A percentile compares a stretch with the other conserved stretches of the same genome.
phyloP scores from a whole-genome alignment of 768 basidiomycete species.

The Boletus barrowsii region DNA sequence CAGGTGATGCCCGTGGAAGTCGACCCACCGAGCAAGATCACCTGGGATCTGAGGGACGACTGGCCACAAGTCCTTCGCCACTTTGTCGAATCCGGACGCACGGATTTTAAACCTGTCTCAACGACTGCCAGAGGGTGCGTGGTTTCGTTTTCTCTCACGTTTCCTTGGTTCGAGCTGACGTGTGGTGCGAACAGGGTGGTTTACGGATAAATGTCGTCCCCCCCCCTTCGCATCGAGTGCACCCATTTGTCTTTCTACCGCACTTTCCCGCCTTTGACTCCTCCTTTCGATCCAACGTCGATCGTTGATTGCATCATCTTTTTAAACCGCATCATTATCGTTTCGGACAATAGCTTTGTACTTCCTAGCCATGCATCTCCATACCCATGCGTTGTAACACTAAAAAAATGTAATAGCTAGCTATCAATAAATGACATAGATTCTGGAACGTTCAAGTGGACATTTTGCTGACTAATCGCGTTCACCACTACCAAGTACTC shows the following conservation, averaged over 20 bases:
- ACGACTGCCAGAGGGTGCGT: constrained; percentile 73
- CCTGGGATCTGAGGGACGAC: constrained; percentile 74
- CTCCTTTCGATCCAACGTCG: constrained; percentile 20
- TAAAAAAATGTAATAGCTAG: constrained; percentile 23
- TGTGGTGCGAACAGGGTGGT: constrained; percentile 32
- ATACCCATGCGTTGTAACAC: constrained; percentile 26
- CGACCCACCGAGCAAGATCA: constrained; percentile 71
- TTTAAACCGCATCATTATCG: constrained; percentile 23
- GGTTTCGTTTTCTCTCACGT: background rate
- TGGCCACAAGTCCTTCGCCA: constrained; percentile 68
- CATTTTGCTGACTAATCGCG: constrained; percentile 22
- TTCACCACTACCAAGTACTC: no score
- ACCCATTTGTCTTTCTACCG: constrained; percentile 7
- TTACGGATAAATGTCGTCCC: constrained; percentile 36
- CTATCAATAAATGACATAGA: constrained; percentile 12
- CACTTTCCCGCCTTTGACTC: background rate
- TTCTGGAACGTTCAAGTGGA: constrained; percentile 2
- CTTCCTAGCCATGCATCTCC: constrained; percentile 21
- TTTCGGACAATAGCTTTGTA: constrained; percentile 26
- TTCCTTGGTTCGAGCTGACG: constrained; percentile 4
- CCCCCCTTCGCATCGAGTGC: constrained; percentile 3
- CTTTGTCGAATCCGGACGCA: constrained; percentile 69
- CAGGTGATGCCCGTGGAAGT: constrained; percentile 89
- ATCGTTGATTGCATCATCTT: constrained; percentile 26
- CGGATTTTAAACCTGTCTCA: constrained; percentile 82